phyloP scores from a whole-genome alignment of 2,329 filamentous ascomycete genomes.

The Emergomyces orientalis region DNA sequence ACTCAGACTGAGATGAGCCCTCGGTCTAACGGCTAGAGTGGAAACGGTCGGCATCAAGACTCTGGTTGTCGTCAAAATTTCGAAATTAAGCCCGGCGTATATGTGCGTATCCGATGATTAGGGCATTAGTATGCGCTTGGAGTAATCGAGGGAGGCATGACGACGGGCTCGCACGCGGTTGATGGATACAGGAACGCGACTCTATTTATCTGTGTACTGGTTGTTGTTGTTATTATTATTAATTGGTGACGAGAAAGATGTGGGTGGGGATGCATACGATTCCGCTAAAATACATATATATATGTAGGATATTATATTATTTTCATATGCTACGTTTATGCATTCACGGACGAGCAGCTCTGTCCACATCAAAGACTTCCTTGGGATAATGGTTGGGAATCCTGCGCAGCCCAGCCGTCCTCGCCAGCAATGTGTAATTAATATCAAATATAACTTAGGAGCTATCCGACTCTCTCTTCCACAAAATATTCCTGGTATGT shows the following conservation, averaged over 20 bases:
- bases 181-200: neutral
- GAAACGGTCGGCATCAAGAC: neutral
- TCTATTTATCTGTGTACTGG: neutral
- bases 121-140: neutral
- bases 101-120: neutral
- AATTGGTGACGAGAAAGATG: neutral
- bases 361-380: too few species aligned
- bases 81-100: neutral
- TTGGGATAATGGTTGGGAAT: neutral
- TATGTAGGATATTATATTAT: neutral
- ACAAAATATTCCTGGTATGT: too few species aligned
- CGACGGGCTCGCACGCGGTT: neutral
- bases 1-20: neutral
- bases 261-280: too few species aligned
- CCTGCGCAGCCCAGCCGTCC: neutral
- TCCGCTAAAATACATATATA: neutral
- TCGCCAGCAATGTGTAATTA: neutral
- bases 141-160: neutral
- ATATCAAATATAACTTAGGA: neutral
- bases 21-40: neutral
- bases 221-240: neutral
- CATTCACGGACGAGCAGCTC: too few species aligned
- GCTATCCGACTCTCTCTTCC: too few species aligned
- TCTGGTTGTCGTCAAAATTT: neutral
- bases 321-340: too few species aligned